Base-by-base conservation (phyloP, 495 filamentous ascomycete species). In the Xylaria castorea region DNA sequence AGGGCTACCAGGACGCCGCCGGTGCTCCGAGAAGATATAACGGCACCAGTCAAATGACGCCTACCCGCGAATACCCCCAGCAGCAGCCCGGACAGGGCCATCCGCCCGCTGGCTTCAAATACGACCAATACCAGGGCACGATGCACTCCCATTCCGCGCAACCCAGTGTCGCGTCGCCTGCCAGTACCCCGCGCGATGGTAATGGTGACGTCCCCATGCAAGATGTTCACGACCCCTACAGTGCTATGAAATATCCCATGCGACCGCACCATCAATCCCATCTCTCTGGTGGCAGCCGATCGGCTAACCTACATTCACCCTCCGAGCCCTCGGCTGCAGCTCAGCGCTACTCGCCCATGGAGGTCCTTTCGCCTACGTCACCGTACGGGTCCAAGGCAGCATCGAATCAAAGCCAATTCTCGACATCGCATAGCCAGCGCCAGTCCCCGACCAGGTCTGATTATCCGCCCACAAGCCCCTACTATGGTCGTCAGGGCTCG, bases 301-400 rank as follows among this genome's bases (percentile, higher is more conserved):
- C 83, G 16, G 71, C 83, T 48, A 81, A 75, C 75, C 85, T 91
- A 63, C 89, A 88, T 78, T 85, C 94, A 25, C 82, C 88, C 27
- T 89, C 90, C 69, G 93, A 95, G 73, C 92, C 93, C 70, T 93
- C 93, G 32, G 87, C 92, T 46, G 92, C 94, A 57, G 93, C 94
- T 61, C 92, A 95, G 78, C 89, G 95, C 77, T 98, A 99, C 81
- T 97, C 95, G 16, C 96, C 95, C 64, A 97, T 97, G 94, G 95
- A 97, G 77, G 89, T 90, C 7, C 83, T 95, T 32, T 85, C 85
- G 66, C 88, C 86, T 44, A 85, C 85, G 42, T 89, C 86, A 25
- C 84, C 86, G 12, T 88, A 88, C 77, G 75, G 79, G 62, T 71
- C 80, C 60, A 83, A 86, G 78, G 74, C 80, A 65, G 27, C 78